A percentile compares a stretch with the other conserved stretches of the same genome.
Evolutionary conservation across 768 basidiomycete genomes (phyloP).

Genomic region (Rhodosporidiobolus odoratus): DNA sequence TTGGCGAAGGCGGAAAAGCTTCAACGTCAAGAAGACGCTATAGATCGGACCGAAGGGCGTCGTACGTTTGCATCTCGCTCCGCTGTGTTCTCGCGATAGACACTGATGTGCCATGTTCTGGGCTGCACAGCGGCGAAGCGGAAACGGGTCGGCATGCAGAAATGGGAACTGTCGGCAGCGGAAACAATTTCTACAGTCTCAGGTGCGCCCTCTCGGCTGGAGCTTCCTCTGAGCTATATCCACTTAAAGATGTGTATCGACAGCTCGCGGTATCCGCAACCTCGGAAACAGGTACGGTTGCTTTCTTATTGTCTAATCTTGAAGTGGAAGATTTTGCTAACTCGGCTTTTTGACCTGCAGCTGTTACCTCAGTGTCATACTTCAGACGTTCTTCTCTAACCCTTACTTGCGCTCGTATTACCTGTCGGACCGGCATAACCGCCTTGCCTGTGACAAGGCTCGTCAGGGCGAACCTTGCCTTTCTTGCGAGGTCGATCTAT

Average conservation of each 20-base stretch:
- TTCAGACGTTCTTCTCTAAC: constrained; percentile 84
- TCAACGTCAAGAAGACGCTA: neutral
- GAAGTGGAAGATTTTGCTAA: no score
- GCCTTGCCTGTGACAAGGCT: constrained; percentile 53
- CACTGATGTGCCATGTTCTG: neutral
- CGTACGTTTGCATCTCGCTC: neutral
- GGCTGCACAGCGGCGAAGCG: constrained; percentile 7
- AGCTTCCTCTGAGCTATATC: no score
- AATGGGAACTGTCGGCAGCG: neutral
- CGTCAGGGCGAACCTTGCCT: constrained; percentile 35
- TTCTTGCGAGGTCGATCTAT: constrained; percentile 38
- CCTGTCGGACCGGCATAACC: constrained; percentile 83
- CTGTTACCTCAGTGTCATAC: constrained; percentile 85
- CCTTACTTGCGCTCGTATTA: constrained; percentile 84
- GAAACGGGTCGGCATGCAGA: constrained; percentile 2
- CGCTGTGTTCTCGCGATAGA: no score
- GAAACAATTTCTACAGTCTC: neutral
- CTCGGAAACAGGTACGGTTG: constrained; percentile 28
- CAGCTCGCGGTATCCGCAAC: constrained; percentile 35
- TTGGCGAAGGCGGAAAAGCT: neutral
- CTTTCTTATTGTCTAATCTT: no score
- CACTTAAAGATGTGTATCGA: no score
- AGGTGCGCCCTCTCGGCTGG: constrained; percentile 6
- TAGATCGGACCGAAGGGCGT: neutral
- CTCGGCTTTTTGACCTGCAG: constrained; percentile 57